These are phyloP conservation scores for Candida hispaniensis DNA, from an alignment of 805 yeast genomes.

Conservation along the genomic window DNA sequence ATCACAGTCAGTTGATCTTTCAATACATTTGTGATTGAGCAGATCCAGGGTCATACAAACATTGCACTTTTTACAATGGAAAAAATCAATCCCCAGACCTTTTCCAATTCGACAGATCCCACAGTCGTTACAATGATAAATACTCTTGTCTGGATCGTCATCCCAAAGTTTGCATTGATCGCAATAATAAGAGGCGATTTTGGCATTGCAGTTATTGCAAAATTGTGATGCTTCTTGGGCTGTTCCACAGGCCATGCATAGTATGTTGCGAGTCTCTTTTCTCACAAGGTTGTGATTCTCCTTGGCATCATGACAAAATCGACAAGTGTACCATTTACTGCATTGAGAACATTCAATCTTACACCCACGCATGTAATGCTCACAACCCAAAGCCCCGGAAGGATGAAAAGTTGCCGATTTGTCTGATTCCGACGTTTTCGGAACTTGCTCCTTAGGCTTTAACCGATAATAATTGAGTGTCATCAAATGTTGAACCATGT, in stretches of 20 bases:
- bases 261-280: slow-evolving; percentile 49
- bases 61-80: slow-evolving; percentile 83
- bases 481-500: slow-evolving; percentile 30
- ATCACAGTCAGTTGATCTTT: slow-evolving; percentile 77
- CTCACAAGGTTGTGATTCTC: slow-evolving; percentile 50
- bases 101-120: slow-evolving; percentile 87
- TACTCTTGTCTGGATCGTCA: slow-evolving; percentile 61
- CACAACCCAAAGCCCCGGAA: slow-evolving; percentile 51
- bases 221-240: slow-evolving; percentile 64
- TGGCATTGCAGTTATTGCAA: slow-evolving; percentile 57
- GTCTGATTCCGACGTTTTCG: slow-evolving; percentile 20
- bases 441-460: slow-evolving; percentile 3
- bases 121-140: slow-evolving; percentile 87
- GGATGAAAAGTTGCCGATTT: slow-evolving; percentile 43
- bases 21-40: slow-evolving; percentile 72
- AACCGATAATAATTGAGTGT: slow-evolving; percentile 26
- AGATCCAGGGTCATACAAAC: slow-evolving; percentile 78
- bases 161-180: slow-evolving; percentile 71
- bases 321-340: slow-evolving; percentile 63
- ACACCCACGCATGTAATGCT: slow-evolving; percentile 74
- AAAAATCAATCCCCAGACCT: slow-evolving; percentile 79
- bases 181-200: slow-evolving; percentile 71
- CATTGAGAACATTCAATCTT: slow-evolving; percentile 75
- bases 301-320: slow-evolving; percentile 65
- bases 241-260: slow-evolving; percentile 71